Evolutionary conservation across 2,329 filamentous ascomycete species (phyloP).

Genomic region (Pseudogymnoascus sp.): DNA sequence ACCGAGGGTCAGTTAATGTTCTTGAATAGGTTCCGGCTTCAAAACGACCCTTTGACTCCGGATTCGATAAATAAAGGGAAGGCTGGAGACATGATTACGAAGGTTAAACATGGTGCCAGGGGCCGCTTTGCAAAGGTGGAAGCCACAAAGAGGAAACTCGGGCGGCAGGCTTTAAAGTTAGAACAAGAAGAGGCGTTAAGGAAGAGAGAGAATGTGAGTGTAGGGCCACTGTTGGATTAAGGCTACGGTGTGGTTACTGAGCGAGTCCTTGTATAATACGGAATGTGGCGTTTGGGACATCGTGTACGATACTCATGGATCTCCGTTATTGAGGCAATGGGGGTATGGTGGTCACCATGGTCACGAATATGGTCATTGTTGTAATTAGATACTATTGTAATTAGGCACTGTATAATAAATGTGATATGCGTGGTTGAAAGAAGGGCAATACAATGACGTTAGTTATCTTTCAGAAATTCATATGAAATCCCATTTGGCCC

Average conservation of each 20-base stretch:
- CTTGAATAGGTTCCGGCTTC: slow-evolving; percentile 57
- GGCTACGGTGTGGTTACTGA: background rate
- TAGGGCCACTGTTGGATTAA: slow-evolving; percentile 43
- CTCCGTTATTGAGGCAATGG: background rate
- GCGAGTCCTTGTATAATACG: background rate
- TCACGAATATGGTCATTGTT: background rate
- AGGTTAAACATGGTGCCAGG: slow-evolving; percentile 74
- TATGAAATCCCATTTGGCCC: background rate
- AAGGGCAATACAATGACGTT: background rate
- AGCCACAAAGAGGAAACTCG: slow-evolving; percentile 44
- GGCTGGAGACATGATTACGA: slow-evolving; percentile 86
- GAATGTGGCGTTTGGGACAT: background rate
- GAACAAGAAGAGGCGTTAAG: slow-evolving; percentile 36
- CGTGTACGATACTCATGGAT: background rate
- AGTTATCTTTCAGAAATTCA: background rate
- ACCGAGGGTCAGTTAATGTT: slow-evolving; percentile 59
- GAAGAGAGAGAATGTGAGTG: slow-evolving; percentile 45
- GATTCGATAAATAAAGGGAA: slow-evolving; percentile 67
- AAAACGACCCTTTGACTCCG: slow-evolving; percentile 46
- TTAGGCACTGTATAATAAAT: background rate
- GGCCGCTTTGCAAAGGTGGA: slow-evolving; percentile 51
- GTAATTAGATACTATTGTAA: background rate
- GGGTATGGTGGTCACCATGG: background rate
- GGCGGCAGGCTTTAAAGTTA: slow-evolving; percentile 31
- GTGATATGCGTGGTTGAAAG: background rate